A percentile compares a stretch with the other conserved stretches of the same genome.
Evolutionary conservation across 1,139 yeast genomes (phyloP).

Genomic region (Magnusiomyces ingens): DNA sequence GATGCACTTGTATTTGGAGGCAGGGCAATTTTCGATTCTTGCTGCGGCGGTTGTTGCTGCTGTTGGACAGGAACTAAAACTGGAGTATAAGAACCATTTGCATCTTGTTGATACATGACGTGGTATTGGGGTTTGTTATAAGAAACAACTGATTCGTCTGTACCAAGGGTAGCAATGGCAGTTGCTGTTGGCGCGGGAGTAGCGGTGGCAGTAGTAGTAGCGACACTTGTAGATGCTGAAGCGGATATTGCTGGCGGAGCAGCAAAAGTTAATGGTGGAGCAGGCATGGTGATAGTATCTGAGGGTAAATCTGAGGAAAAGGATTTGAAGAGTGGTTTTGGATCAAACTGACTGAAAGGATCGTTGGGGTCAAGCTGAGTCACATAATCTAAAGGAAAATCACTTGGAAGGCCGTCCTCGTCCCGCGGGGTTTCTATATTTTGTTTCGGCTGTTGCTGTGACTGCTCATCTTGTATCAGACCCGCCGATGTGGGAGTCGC

Average conservation of each 20-base stretch:
- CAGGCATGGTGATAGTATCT: too few species aligned
- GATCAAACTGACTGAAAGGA: too few species aligned
- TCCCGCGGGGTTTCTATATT: too few species aligned
- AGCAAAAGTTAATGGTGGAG: too few species aligned
- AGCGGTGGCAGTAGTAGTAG: too few species aligned
- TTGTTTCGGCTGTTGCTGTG: not conserved
- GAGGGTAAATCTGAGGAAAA: too few species aligned
- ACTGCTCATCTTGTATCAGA: constrained; percentile 16
- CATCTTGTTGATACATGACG: constrained; percentile 14
- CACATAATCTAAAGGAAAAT: constrained; percentile 29
- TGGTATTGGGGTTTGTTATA: constrained; percentile 13
- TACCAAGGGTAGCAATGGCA: too few species aligned
- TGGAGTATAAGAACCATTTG: constrained; percentile 9
- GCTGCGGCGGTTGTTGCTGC: not conserved
- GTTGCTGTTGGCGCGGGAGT: too few species aligned
- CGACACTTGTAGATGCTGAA: too few species aligned
- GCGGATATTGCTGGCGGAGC: too few species aligned
- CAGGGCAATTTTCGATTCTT: not conserved
- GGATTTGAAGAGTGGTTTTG: too few species aligned
- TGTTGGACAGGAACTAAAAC: constrained; percentile 9
- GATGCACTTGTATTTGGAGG: not conserved
- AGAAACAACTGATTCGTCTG: constrained; percentile 6
- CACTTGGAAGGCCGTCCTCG: constrained; percentile 22
- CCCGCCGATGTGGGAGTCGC: constrained; percentile 4
- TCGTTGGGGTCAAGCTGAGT: constrained; percentile 14